phyloP scores from a whole-genome alignment of 257 asterid species.

The Lithospermum erythrorhizon region DNA sequence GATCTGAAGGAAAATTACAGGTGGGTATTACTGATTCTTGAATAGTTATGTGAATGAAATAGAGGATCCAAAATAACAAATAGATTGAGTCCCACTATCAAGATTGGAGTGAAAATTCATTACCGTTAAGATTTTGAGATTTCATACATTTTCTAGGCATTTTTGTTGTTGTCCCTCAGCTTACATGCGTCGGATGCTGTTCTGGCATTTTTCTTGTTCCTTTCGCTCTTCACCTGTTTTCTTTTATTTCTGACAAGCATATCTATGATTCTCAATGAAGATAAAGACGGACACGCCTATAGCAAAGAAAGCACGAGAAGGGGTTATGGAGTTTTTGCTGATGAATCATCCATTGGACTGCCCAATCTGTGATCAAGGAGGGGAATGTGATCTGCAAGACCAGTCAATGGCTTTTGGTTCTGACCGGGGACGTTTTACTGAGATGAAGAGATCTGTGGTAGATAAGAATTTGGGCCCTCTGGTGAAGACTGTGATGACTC shows the following conservation, averaged over 20 bases:
- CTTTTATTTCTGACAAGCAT: constrained; percentile 1
- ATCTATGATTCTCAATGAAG: constrained; percentile 38
- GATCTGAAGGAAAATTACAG: no score
- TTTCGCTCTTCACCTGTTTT: background rate
- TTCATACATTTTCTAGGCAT: background rate
- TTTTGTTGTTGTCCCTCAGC: background rate
- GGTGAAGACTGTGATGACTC: constrained; percentile 96
- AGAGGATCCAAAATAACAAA: no score
- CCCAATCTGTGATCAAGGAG: constrained; percentile 99
- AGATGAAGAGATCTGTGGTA: constrained; percentile 83
- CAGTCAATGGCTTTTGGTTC: constrained; percentile 98
- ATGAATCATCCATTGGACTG: constrained; percentile 98
- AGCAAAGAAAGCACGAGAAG: constrained; percentile 97
- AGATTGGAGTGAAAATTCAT: no score
- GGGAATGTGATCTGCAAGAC: constrained; percentile 96
- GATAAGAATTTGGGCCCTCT: constrained; percentile 94
- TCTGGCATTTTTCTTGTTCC: background rate
- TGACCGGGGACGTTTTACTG: constrained; percentile 94
- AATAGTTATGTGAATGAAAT: no score
- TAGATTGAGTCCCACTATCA: no score
- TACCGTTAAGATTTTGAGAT: background rate
- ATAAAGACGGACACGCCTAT: constrained; percentile 88
- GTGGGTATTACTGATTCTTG: no score
- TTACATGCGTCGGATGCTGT: background rate
- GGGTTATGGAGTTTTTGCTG: constrained; percentile 92